A percentile compares a stretch with the other conserved stretches of the same genome.
Evolutionary conservation across 2,329 filamentous ascomycete species (phyloP).

Genomic region (Zasmidium cellare): DNA sequence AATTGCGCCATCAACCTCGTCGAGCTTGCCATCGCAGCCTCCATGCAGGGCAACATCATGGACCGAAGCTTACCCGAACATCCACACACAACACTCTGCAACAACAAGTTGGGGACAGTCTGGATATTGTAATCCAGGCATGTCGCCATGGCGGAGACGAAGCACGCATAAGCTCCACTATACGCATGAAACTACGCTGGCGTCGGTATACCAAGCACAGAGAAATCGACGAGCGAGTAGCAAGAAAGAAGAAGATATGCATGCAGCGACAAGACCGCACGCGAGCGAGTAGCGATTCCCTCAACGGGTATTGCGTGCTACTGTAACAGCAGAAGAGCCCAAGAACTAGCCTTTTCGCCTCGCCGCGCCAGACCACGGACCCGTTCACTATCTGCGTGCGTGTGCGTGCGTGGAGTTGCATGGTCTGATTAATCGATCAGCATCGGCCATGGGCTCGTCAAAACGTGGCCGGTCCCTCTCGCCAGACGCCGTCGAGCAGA

Average conservation of each 20-base stretch:
- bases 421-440: neutral
- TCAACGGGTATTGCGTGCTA: conserved; percentile 7
- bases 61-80: neutral
- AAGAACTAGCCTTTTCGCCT: neutral
- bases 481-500: neutral
- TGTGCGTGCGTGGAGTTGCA: no score
- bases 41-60: neutral
- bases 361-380: neutral
- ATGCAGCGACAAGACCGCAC: no score
- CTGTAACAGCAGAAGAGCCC: neutral
- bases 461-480: neutral
- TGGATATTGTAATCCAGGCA: no score
- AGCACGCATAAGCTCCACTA: conserved; percentile 9
- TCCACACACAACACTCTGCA: no score
- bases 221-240: no score
- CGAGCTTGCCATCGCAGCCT: conserved; percentile 24
- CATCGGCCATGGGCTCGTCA: conserved; percentile 5
- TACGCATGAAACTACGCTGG: no score
- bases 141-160: conserved; percentile 12
- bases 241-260: no score
- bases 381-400: neutral
- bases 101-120: no score
- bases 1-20: conserved; percentile 26
- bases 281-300: neutral
- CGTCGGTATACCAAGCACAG: no score